Percentiles rank a stretch among this genome's conserved stretches.
Evolutionary conservation across 306 rosid species (phyloP).

Genomic region (Fragaria vesca): DNA sequence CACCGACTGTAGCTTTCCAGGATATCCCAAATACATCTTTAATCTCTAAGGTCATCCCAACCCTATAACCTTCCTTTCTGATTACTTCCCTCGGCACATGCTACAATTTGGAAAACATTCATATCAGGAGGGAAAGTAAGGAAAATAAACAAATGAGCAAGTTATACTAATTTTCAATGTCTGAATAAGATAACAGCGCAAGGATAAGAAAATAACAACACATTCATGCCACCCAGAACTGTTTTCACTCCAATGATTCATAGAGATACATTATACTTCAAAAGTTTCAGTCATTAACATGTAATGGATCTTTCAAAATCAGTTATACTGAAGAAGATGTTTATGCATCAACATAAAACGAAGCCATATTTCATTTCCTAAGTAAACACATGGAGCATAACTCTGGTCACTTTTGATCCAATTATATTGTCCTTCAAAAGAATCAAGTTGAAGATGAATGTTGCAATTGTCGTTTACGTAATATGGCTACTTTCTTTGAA

Average conservation of each 20-base stretch:
- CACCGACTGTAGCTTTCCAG: not conserved
- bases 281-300: not conserved
- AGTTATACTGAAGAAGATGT: not conserved
- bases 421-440: too few relatives aligned
- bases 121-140: not conserved
- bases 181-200: not conserved
- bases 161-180: not conserved
- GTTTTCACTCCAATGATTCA: too few relatives aligned
- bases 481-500: too few relatives aligned
- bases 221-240: not conserved
- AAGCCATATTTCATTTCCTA: not conserved
- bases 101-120: not conserved
- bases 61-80: not conserved
- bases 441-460: not conserved
- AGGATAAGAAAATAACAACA: not conserved
- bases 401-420: too few relatives aligned
- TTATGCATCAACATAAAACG: not conserved
- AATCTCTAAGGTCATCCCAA: not conserved
- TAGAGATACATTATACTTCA: too few relatives aligned
- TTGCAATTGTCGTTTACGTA: too few relatives aligned
- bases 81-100: not conserved
- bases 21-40: not conserved
- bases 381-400: not conserved
- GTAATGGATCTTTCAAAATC: not conserved
- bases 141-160: not conserved